Percentiles rank a stretch among this genome's conserved stretches.
Conservation (phyloP, 106 monocot genomes). For the Dioscorea dumetorum region DNA sequence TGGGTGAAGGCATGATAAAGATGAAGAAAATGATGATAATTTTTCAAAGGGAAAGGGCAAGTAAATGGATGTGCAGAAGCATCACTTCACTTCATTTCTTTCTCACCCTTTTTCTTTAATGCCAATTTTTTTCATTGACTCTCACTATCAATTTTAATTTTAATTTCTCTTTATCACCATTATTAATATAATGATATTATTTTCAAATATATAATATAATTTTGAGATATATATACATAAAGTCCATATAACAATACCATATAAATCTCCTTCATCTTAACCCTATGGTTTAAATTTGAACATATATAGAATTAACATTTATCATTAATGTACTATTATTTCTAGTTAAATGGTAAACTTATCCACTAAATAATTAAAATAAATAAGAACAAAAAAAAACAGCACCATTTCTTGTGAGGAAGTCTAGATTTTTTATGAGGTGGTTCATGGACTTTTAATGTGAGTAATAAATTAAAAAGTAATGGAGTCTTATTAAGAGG, state of each 20-base stretch:
- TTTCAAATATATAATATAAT: neutral
- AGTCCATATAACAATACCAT: neutral
- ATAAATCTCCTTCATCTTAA: neutral
- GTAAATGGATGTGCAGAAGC: neutral
- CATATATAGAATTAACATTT: neutral
- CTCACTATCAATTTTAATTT: neutral
- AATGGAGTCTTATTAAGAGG: neutral
- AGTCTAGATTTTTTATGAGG: neutral
- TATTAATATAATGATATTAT: neutral
- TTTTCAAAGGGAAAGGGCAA: neutral
- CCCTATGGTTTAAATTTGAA: neutral
- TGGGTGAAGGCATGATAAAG: no score
- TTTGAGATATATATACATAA: neutral
- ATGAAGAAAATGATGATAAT: no score
- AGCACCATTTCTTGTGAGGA: neutral
- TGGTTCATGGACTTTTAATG: neutral
- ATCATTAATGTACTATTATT: neutral
- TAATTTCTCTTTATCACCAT: neutral
- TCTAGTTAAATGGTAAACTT: neutral
- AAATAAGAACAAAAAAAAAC: no score
- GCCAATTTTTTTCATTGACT: neutral
- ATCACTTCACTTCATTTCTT: neutral
- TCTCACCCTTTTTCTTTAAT: neutral
- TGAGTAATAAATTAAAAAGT: neutral
- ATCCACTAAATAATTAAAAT: neutral